Base-by-base conservation (phyloP, 2,329 filamentous ascomycete genomes). In the Pyricularia pennisetigena region DNA sequence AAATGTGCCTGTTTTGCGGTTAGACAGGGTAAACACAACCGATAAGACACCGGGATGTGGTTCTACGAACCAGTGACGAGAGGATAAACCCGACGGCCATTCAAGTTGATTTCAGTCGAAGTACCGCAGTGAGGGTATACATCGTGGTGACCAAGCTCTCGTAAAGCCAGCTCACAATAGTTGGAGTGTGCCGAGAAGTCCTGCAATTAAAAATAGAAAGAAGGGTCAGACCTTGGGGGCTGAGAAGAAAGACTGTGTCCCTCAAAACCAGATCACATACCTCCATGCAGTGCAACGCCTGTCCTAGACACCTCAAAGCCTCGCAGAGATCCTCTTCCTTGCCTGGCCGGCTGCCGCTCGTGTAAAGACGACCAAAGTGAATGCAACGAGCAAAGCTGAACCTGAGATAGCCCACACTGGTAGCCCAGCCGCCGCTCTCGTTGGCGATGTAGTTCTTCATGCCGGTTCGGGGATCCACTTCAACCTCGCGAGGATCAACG, bases 391-490 rank as follows among this genome's bases (percentile, higher is more conserved):
- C 83, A 70, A 95, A 83, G 73, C 90, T 93, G 78, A 87, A 92
- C 72, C 89, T 88, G 69, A 97, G 84, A 74, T 94, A 97, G 57
- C 91, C 94, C 8, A 91, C 82, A 71, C 93, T 97, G 24, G 95
- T 99, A 1, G 94, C 92, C 91, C 94, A 97, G 59, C 87, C 85
- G 4, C 93, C 92, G 16, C 80, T 82, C 77, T 98, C 94, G 74
- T 97, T 98, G 70, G 94, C 89, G 72, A 99, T 98, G 78, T 99
- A 99, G 77, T 98, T 98, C 79, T 98, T 99, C 94, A 99, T 97
- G n/a, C 94, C 94, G 0, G 92, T 95, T 6, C 85, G 81, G 41
- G 81, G 80, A 74, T 95, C 92, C 68, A 95, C 86, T 69, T 91
- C 88, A 24, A 91, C 86, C 75, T 95, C 92, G 59, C 86, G 78